Evolutionary conservation across 768 basidiomycete genomes (phyloP), one percentile per base, ranked within the genome.

Genomic region (Tephrocybe sp.): DNA sequence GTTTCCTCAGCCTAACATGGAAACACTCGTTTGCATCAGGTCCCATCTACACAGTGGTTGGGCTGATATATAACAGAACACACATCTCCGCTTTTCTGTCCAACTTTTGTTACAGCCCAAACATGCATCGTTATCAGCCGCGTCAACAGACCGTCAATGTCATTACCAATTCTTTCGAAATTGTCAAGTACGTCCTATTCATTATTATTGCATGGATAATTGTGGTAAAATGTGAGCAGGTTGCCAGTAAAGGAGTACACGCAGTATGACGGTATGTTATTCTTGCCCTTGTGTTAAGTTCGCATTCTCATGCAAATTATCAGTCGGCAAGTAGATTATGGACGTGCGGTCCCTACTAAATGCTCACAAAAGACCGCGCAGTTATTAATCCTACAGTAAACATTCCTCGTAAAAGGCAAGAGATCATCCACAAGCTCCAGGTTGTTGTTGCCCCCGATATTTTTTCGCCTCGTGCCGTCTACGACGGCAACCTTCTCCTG

Each of bases 401-500:
- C 15, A 56, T 57, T 0, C 46, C 56, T 28, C 44, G 52, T 13
- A 65, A 64, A 37, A 57, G 66, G 5, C 60, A 66, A 44, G 59
- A 66, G n/a, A 59, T 71, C 1, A 63, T 77, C 9, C 60, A 70
- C 15, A 61, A 64, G 5, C 61, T 82, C 0, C 78, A 80, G 42
- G 71, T 61, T 4, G 60, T 60, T 0, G 57, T 69, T 0, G 63
- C 67, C 0, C 71, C 77, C 0, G 45, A 44, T 0, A 7, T 69
- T 0, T 81, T 81, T 52, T 66, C 57, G 11, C 76, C 76, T 0
- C 70, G 68, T 12, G 64, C 69, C 3, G 56, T 82, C 4, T 82
- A 76, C 47, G 79, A 82, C 42, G 73, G 78, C 0, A 65, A 65
- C 4, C 65, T 67, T 0, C 71, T 79, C 0, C 58, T 76, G 0